Base-by-base conservation (phyloP, 1,139 yeast species). In the Eremothecium coryli region DNA sequence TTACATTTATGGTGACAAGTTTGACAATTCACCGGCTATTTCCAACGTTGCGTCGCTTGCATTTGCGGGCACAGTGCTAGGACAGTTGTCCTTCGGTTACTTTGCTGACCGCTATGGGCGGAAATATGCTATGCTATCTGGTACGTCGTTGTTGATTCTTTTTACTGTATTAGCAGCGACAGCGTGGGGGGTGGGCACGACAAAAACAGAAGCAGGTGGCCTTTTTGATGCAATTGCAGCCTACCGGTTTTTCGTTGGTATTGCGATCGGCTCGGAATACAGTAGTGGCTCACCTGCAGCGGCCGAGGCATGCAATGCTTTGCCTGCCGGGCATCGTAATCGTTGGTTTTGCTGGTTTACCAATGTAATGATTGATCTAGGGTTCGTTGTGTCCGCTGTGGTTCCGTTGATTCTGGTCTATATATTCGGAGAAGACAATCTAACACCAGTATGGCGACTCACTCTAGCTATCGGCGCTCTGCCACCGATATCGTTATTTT, bases 261-360 rank as follows among this genome's bases (percentile, higher is more conserved):
- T 81, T 45, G 93, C 86, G 43, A 73, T 75, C 50, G 90, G 90
- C 46, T 88, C 93, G 34, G 97, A 88, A 62, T 88, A 88, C 56
- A 95, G 95, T 29, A 80, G 94, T 16, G 85, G 95, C 24, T 82
- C 95, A 2, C 93, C 88, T 18, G 93, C 94, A 31, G 85, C 94
- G 44, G 88, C 95, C 20, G 97, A 88, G 61, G 93, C 93, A 31
- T 79, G 93, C 26, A 76, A 81, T 39, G 65, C 73, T 49, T 65
- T 86, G 49, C 84, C 93, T 18, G 68, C 76, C 10, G 94, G 94
- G 40, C 68, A 71, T 40, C 79, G 97, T 65, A 88, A 88, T 63
- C 70, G 95, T 59, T 86, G 81, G 66, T 86, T 86, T 54, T 71
- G 77, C 38, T 77, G 90, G 81, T 85, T 86, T 59, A 88, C 97